phyloP scores from a whole-genome alignment of 2,329 filamentous ascomycete species.

The Grosmannia serpens region DNA sequence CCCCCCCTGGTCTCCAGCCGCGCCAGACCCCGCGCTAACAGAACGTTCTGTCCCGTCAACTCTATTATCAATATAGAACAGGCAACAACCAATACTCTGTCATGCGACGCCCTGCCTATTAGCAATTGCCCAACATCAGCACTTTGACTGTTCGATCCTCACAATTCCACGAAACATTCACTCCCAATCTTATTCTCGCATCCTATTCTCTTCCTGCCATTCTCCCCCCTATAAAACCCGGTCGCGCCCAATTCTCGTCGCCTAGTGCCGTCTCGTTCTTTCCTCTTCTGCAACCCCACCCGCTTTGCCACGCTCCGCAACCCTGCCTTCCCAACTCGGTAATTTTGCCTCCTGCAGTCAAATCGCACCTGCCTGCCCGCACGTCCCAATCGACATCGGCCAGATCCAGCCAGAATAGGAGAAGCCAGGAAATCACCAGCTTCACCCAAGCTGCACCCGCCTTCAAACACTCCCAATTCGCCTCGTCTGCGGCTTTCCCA shows the following conservation, averaged over 20 bases:
- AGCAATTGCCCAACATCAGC: conserved; percentile 3
- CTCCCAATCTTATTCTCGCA: neutral
- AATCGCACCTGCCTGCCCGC: neutral
- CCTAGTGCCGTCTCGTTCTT: neutral
- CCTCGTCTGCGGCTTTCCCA: neutral
- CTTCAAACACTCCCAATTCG: neutral
- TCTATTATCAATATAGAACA: conserved; percentile 12
- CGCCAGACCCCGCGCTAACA: conserved; percentile 11
- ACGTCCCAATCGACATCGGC: neutral
- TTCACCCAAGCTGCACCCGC: neutral
- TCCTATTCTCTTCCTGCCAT: neutral
- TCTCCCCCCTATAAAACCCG: neutral
- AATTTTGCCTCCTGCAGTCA: neutral
- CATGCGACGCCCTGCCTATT: conserved; percentile 11
- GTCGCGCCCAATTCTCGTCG: neutral
- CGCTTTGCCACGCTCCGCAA: conserved; percentile 5
- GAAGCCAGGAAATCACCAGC: neutral
- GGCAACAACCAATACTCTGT: conserved; percentile 10
- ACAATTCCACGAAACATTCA: neutral
- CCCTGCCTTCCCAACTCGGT: conserved; percentile 11
- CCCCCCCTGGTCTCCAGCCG: conserved; percentile 1
- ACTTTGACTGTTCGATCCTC: neutral
- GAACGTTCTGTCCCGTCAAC: conserved; percentile 6
- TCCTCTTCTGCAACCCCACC: conserved; percentile 3
- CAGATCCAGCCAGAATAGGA: neutral